Evolutionary conservation across 768 basidiomycete genomes (phyloP), one percentile per base, ranked within the genome.

Genomic region (Boletus pseudopeckii): DNA sequence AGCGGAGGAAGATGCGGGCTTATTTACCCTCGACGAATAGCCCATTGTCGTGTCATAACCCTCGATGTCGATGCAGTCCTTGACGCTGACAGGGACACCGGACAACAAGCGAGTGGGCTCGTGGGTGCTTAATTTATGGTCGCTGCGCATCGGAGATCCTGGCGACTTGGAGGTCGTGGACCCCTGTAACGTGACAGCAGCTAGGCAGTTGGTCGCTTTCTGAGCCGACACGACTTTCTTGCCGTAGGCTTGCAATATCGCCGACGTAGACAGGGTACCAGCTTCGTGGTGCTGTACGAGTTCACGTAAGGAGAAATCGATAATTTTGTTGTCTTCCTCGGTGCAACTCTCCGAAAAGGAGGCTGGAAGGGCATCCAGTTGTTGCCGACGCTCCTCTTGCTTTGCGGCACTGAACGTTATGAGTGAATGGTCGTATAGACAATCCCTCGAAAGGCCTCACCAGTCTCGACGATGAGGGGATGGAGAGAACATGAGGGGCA

Each of bases 51-150:
- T 73, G 60, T 80, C 78, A 38, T 75, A 72, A 2, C 78, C 80
- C 39, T 68, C 66, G 46, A 82, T 60, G 57, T 76, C 67, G 53
- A 78, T 66, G 45, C 66, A 72, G 60, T 82, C 80, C 57, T 82
- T 82, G 56, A 82, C 38, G 46, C 76, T 77, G 52, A 82, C 66
- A 6, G 74, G 79, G 2, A 81, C 72, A 20, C 80, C 80, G 15
- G 76, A 71, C 11, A 82, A 66, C 0, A 71, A 60, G 10, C 55
- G 60, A 1, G 40, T 7, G n/a, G 34, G 43, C 32, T 44, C 62
- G 8, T 34, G 50, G 22, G 13, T 20, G 32, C 22, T 8, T 0
- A 43, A 47, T 22, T 52, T 52, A 6, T 43, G 41, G 11, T 56
- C 62, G n/a, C 36, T 52, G 7, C 38, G 42, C 1, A 59, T 54